Evolutionary conservation across 2,329 filamentous ascomycete species (phyloP).

Genomic region (Aureobasidium zeae): DNA sequence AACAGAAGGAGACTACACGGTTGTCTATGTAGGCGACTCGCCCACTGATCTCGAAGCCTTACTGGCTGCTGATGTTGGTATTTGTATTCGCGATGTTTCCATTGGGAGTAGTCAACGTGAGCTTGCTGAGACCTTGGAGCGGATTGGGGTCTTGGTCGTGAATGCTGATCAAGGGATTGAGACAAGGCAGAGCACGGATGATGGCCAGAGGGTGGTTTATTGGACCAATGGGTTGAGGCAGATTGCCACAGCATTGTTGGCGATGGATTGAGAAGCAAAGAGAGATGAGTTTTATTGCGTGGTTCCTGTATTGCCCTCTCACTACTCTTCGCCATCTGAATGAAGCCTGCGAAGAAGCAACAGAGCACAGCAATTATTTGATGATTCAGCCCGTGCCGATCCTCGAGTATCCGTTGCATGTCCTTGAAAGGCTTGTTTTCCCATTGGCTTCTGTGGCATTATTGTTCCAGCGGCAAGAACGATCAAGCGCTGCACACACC

Average conservation of each 20-base stretch:
- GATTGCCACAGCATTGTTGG: not conserved
- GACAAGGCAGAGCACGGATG: not conserved
- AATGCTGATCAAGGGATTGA: not conserved
- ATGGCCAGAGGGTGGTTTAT: slow-evolving; percentile 14
- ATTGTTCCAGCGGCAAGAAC: no score
- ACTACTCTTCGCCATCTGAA: no score
- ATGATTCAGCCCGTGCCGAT: no score
- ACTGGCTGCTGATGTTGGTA: slow-evolving; percentile 36
- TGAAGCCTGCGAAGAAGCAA: no score
- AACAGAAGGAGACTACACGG: slow-evolving; percentile 14
- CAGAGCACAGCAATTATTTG: no score
- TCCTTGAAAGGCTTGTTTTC: no score
- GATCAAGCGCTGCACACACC: no score
- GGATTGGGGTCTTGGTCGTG: slow-evolving; percentile 15
- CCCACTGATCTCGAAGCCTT: slow-evolving; percentile 40
- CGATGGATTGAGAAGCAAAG: no score
- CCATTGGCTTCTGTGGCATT: no score
- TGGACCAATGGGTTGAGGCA: not conserved
- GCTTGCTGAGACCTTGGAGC: slow-evolving; percentile 28
- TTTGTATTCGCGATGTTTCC: slow-evolving; percentile 36
- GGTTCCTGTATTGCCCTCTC: no score
- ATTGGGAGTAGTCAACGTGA: slow-evolving; percentile 28
- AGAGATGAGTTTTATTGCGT: no score
- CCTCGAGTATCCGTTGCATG: no score
- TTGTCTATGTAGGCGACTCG: slow-evolving; percentile 41